Evolutionary conservation across 129 eudicot genomes (phyloP).

Genomic region (Centaurea solstitialis): DNA sequence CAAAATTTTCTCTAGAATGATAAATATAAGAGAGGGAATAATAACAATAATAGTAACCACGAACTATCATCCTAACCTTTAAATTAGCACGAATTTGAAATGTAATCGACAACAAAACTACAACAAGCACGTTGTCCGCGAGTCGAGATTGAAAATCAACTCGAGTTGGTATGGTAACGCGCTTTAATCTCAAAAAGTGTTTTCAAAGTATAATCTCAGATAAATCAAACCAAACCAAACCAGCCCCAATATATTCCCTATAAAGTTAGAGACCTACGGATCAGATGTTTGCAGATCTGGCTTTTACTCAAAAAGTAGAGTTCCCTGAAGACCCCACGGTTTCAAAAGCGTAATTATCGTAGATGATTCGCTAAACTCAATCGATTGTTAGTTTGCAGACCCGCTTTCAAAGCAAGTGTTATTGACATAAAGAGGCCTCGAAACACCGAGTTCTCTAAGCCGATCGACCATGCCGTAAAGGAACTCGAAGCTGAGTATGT

Average conservation of each 20-base stretch:
- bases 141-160: background rate
- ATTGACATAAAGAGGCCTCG: conserved; percentile 65
- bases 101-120: conserved; percentile 5
- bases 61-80: background rate
- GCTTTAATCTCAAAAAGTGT: background rate
- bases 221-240: background rate
- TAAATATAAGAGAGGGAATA: no score
- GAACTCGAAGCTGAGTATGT: conserved; percentile 64
- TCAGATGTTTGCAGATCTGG: background rate
- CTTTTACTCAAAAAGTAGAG: background rate
- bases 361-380: background rate
- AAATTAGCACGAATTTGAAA: background rate
- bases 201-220: background rate
- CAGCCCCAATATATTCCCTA: background rate
- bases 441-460: conserved; percentile 64
- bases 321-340: background rate
- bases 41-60: no score
- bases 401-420: conserved; percentile 15
- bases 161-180: background rate
- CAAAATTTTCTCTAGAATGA: no score
- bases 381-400: conserved; percentile 19
- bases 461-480: conserved; percentile 64
- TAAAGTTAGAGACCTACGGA: background rate
- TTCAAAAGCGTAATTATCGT: background rate
- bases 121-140: background rate